phyloP scores from a whole-genome alignment of 2,329 filamentous ascomycete genomes.

The Cladophialophora bantiana region DNA sequence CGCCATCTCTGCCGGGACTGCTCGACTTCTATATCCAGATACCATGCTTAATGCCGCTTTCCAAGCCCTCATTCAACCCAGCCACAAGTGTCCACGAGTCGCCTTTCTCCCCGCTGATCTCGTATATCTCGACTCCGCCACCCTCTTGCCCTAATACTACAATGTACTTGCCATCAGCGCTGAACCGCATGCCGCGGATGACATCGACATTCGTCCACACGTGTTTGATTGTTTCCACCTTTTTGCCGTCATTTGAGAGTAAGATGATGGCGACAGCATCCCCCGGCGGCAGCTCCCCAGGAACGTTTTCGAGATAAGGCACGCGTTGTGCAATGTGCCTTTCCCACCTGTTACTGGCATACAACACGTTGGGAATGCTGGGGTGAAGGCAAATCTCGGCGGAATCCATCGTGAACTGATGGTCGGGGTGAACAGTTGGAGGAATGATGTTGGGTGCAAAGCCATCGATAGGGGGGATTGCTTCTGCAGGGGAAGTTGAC shows the following conservation, averaged over 20 bases:
- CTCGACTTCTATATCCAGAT: conserved; percentile 1
- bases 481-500: neutral
- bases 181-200: conserved; percentile 2
- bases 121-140: conserved; percentile 1
- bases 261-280: neutral
- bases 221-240: neutral
- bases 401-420: conserved; percentile 5
- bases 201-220: conserved; percentile 1
- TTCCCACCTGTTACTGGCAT: conserved; percentile 4
- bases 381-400: neutral
- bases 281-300: neutral
- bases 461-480: neutral
- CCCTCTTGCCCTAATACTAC: neutral
- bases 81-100: neutral
- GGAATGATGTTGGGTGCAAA: neutral
- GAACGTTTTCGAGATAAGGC: neutral
- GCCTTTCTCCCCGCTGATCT: conserved; percentile 2
- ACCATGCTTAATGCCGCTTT: neutral
- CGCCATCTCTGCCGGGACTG: too few species aligned
- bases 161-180: neutral
- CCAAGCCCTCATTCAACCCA: neutral
- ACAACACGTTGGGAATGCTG: neutral
- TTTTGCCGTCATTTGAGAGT: neutral
- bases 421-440: neutral
- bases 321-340: neutral